Conservation (phyloP, 768 basidiomycete species). For the Calocybe indica region DNA sequence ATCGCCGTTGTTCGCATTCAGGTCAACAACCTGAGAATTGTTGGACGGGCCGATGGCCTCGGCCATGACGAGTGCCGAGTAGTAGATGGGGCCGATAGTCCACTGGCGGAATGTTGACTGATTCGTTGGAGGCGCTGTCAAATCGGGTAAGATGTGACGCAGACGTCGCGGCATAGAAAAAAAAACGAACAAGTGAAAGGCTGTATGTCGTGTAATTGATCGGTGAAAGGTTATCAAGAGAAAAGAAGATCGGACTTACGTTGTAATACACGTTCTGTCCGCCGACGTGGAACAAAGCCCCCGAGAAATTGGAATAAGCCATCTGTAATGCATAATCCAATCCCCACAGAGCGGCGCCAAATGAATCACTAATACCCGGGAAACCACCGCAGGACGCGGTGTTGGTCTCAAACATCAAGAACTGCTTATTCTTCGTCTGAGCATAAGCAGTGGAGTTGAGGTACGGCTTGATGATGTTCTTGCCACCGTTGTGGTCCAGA, state of each 20-base stretch:
- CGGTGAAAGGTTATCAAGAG: constrained; percentile 20
- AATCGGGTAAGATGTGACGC: neutral
- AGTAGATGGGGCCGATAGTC: constrained; percentile 75
- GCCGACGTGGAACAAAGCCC: constrained; percentile 49
- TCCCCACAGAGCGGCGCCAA: constrained; percentile 60
- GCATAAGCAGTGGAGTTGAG: constrained; percentile 42
- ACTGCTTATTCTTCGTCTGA: constrained; percentile 31
- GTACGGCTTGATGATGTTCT: constrained; percentile 45
- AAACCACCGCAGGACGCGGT: constrained; percentile 69
- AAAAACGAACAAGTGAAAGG: constrained; percentile 48
- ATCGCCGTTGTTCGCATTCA: constrained; percentile 44
- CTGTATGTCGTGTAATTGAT: constrained; percentile 42
- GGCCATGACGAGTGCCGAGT: constrained; percentile 63
- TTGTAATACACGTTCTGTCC: constrained; percentile 64
- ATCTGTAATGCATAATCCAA: constrained; percentile 56
- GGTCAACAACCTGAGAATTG: constrained; percentile 57
- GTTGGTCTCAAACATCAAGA: constrained; percentile 70
- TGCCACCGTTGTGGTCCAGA: constrained; percentile 55
- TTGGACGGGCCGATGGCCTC: constrained; percentile 64
- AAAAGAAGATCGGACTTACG: constrained; percentile 28
- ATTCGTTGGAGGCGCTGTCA: constrained; percentile 27
- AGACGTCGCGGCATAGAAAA: neutral
- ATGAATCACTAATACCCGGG: constrained; percentile 54
- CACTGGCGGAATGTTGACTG: constrained; percentile 58
- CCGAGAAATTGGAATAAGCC: constrained; percentile 49